Percentiles rank a stretch among this genome's conserved stretches.
phyloP scores from a whole-genome alignment of 371 early-diverging fungal genomes.

The Apophysomyces sp. region DNA sequence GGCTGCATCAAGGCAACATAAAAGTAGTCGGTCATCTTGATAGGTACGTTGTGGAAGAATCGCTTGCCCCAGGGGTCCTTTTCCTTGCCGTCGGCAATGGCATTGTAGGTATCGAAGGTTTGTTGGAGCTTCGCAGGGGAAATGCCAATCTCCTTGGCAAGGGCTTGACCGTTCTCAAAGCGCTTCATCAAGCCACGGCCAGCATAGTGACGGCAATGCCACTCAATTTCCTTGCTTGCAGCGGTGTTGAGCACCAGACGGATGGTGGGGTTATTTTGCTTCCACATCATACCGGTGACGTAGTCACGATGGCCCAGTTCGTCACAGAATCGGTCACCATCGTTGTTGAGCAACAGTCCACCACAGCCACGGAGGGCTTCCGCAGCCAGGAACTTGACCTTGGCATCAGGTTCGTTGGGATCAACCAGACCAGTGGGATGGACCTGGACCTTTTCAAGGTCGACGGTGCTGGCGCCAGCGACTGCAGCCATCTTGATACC shows the following conservation, averaged over 20 bases:
- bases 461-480: slow-evolving; percentile 84
- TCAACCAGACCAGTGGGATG: slow-evolving; percentile 97
- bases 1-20: slow-evolving; percentile 90
- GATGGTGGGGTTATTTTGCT: slow-evolving; percentile 78
- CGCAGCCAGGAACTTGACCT: slow-evolving; percentile 89
- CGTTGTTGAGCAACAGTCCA: slow-evolving; percentile 81
- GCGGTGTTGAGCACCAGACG: slow-evolving; percentile 84
- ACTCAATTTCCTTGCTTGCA: slow-evolving; percentile 88
- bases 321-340: slow-evolving; percentile 91
- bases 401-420: slow-evolving; percentile 86
- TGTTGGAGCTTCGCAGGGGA: slow-evolving; percentile 63
- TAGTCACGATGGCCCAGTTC: slow-evolving; percentile 90
- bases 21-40: slow-evolving; percentile 71
- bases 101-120: slow-evolving; percentile 84
- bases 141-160: slow-evolving; percentile 85
- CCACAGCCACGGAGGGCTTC: slow-evolving; percentile 97
- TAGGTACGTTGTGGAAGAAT: slow-evolving; percentile 85
- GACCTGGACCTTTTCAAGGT: slow-evolving; percentile 96
- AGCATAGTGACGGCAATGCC: slow-evolving; percentile 93
- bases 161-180: slow-evolving; percentile 69
- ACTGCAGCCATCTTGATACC: slow-evolving; percentile 89
- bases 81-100: slow-evolving; percentile 66
- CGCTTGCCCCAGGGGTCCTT: slow-evolving; percentile 91
- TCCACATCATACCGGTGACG: slow-evolving; percentile 84
- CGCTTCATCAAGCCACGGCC: slow-evolving; percentile 89